Conservation (phyloP, 1,139 yeast species). For the Candida pseudoviswanathii region DNA sequence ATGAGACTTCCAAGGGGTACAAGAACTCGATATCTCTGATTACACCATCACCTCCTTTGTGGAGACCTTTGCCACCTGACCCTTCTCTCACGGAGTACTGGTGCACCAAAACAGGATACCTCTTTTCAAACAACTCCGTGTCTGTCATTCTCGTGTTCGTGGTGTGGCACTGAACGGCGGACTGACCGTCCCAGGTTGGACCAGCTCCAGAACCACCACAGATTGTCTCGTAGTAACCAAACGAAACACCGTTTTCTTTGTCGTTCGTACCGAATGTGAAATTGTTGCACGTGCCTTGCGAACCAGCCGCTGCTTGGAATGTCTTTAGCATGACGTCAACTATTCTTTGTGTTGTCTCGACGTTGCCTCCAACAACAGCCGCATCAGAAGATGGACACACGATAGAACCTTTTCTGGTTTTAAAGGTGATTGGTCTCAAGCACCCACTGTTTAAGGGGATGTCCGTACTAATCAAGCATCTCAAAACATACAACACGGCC, state of each 20-base stretch:
- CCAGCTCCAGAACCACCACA: constrained; percentile 56
- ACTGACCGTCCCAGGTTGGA: constrained; percentile 51
- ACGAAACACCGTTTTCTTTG: constrained; percentile 34
- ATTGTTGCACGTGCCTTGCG: constrained; percentile 54
- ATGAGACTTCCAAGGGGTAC: constrained; percentile 42
- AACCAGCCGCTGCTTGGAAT: constrained; percentile 68
- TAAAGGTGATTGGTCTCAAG: constrained; percentile 65
- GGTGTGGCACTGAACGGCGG: constrained; percentile 51
- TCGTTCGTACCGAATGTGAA: constrained; percentile 51
- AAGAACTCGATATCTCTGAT: constrained; percentile 49
- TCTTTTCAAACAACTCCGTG: constrained; percentile 47
- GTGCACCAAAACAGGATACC: constrained; percentile 48
- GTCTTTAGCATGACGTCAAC: constrained; percentile 80
- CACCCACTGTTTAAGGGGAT: constrained; percentile 89
- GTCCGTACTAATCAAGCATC: constrained; percentile 74
- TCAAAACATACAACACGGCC: constrained; percentile 76
- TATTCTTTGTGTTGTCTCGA: constrained; percentile 82
- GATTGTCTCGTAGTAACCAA: constrained; percentile 52
- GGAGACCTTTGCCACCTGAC: constrained; percentile 48
- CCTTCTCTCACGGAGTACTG: constrained; percentile 41
- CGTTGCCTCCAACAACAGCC: constrained; percentile 89
- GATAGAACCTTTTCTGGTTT: constrained; percentile 68
- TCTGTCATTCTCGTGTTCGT: constrained; percentile 53
- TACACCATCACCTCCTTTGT: constrained; percentile 49
- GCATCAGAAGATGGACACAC: constrained; percentile 74